Evolutionary conservation across 2,329 filamentous ascomycete species (phyloP), one percentile per base, ranked within the genome.

Genomic region (Ophiostoma quercus): DNA sequence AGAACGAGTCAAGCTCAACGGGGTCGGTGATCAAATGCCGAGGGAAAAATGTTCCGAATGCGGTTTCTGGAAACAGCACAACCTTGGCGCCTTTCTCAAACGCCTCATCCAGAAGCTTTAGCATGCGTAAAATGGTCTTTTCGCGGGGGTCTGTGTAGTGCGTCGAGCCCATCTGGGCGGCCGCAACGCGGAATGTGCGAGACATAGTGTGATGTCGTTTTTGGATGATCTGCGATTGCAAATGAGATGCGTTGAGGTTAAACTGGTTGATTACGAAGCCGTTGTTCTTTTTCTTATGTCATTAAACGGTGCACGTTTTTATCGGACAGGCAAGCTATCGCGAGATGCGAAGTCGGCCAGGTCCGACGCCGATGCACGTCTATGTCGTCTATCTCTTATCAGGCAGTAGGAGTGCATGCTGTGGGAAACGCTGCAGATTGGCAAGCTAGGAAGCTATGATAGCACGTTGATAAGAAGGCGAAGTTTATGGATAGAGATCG

Each of bases 11-110:
- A 67, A 83, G 82, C 14, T 86, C 76, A 57, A 83, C 79, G 25
- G 78, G 76, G 70, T 83, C 80, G 14, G 78, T 74, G 72, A 85
- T 81, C 43, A 85, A 77, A 72, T 84, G 80, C 1, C 83, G 80
- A 0, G 84, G 84, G 74, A 86, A 86, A 79, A 87, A 87, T 0
- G 84, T 86, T 1, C 83, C 85, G 25, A 86, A 80, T 16, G 84
- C 82, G 22, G 80, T 79, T 75, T 86, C 84, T 0, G 84, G 84
- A 72, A 83, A 87, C 57, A 86, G 79, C 3, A 86, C 80, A 1
- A 86, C 75, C 72, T 83, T 78, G 51, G 82, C 83, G 8, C 79
- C 79, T 68, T 83, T 76, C 3, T 76, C 69, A 0, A 79, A 78
- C 3, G 84, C 84, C 57, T 80, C 76, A 29, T 81, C 77, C 32